A percentile compares a stretch with the other conserved stretches of the same genome.
phyloP scores from a whole-genome alignment of 805 yeast genomes.

The Tetrapisispora namnaoensis region DNA sequence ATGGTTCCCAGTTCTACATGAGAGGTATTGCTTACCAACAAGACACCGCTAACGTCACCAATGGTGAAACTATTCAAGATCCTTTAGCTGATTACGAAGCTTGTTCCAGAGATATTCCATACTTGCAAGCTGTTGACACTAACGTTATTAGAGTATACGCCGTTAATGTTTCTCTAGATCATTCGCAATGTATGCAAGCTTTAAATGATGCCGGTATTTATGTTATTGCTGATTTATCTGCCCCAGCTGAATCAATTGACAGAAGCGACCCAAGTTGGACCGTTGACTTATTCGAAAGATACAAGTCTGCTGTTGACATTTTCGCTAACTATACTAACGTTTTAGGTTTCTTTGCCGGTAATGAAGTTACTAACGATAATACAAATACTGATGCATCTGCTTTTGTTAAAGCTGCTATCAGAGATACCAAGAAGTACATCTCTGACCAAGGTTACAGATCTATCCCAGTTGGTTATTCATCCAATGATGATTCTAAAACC shows the following conservation, averaged over 20 bases:
- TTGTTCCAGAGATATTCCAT: conserved; percentile 69
- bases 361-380: conserved; percentile 64
- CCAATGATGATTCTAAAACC: conserved; percentile 62
- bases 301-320: conserved; percentile 57
- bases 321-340: conserved; percentile 63
- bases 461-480: conserved; percentile 76
- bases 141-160: conserved; percentile 74
- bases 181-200: conserved; percentile 55
- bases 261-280: conserved; percentile 58
- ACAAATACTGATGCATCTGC: conserved; percentile 68
- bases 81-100: conserved; percentile 55
- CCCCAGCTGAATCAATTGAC: conserved; percentile 54
- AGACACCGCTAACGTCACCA: conserved; percentile 44
- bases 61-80: conserved; percentile 44
- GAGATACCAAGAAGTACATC: conserved; percentile 68
- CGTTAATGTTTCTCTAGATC: conserved; percentile 52
- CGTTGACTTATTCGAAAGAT: conserved; percentile 52
- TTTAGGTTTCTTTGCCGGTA: conserved; percentile 79
- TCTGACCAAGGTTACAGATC: conserved; percentile 48
- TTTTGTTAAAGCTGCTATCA: conserved; percentile 72
- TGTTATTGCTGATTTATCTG: conserved; percentile 68
- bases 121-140: conserved; percentile 49
- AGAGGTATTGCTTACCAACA: conserved; percentile 77
- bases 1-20: conserved; percentile 70
- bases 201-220: conserved; percentile 69